Percentiles rank a stretch among this genome's conserved stretches.
Conservation (phyloP, 306 rosid genomes). For the Mimosa pudica region DNA sequence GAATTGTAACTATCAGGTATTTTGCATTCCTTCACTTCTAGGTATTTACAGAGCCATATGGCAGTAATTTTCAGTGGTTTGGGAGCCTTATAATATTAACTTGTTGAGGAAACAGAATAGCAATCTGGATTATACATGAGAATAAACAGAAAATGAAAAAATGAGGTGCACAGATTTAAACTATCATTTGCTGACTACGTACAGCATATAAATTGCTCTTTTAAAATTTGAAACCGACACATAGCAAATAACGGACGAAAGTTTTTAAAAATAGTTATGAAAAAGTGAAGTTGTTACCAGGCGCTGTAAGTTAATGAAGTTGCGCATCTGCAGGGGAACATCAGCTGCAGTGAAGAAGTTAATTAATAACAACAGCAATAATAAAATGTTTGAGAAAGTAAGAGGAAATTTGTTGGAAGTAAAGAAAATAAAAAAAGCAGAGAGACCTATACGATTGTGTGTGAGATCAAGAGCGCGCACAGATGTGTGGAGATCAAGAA, state of each 20-base stretch:
- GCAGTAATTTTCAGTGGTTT: not conserved
- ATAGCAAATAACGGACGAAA: not conserved
- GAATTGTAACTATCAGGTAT: not conserved
- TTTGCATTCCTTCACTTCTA: constrained; percentile 9
- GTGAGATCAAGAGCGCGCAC: constrained; percentile 91
- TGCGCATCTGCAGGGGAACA: constrained; percentile 76
- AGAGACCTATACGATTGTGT: constrained; percentile 73
- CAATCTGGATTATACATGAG: not conserved
- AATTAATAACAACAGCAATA: not conserved
- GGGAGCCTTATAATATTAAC: not conserved
- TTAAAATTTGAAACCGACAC: not conserved
- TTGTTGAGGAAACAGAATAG: constrained; percentile 25
- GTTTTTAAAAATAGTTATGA: not conserved
- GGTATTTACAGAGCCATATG: not conserved
- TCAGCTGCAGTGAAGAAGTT: constrained; percentile 63
- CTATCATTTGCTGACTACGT: constrained; percentile 13
- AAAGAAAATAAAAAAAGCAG: constrained; percentile 9
- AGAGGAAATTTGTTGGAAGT: constrained; percentile 19
- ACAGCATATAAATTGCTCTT: not conserved
- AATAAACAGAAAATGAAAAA: not conserved
- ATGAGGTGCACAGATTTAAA: not conserved
- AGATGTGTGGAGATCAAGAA: constrained; percentile 72
- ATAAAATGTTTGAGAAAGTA: not conserved
- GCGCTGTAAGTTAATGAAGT: constrained; percentile 76
- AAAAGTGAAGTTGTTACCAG: constrained; percentile 56